Base-by-base conservation (phyloP, 257 asterid species). In the Primulina tabacum region DNA sequence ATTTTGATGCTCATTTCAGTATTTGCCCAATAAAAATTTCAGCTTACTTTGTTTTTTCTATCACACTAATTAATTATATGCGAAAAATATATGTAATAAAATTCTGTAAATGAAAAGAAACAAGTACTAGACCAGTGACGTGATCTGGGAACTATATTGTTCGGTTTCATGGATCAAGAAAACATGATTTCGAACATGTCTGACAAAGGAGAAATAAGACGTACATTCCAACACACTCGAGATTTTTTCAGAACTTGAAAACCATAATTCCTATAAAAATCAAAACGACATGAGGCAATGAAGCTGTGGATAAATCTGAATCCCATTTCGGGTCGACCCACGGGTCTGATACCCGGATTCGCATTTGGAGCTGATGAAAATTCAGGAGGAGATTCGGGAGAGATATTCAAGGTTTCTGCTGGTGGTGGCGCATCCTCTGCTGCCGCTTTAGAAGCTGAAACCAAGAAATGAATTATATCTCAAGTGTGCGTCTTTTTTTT, bases 281-380 rank as follows among this genome's bases (percentile, higher is more conserved):
- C 14, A 70, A 40, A 59, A 75, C 12, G 78, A 82, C 24, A 73
- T 75, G 59, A 20, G 77, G 57, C 57, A 57, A 55, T 2, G 80
- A 64, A 24, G 70, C 12, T 32, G 70, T 5, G 16, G 84, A 74
- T 8, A 73, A 52, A 65, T 9, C 71, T 20, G 90, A 72, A 40
- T 82, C 81, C 34, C 88, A 82, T 11, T 34, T 78, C 60, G 86
- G 76, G 56, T 65, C 77, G 72, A 81, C 56, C 56, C 70, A 86
- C 83, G 9, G 97, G 95, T 70, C 84, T 77, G 60, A 82, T 76
- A 62, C 86, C 82, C 7, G 87, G 82, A 79, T 79, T 82, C 53
- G 80, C 82, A 65, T 67, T 73, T 14, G 92, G 92, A 32, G 81
- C 79, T 68, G 75, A 73, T 12, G 81, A 40, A 35, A 67, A 67